These are phyloP conservation scores for Lactifluus pinguis DNA, from an alignment of 768 basidiomycete genomes.

Conservation along the genomic window DNA sequence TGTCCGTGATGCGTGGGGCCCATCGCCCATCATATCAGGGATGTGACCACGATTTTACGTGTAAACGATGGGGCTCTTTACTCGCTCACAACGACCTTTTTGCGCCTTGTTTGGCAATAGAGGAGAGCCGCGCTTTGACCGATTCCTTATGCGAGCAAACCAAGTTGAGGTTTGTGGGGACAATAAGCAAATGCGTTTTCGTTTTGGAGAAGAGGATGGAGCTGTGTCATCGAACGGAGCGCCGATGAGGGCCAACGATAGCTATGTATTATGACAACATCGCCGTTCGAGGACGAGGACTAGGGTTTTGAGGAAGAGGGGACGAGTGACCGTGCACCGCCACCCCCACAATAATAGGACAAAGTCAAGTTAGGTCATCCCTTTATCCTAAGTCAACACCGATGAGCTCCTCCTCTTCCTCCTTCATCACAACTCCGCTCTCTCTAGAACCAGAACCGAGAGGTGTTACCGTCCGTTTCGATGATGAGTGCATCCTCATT, in stretches of 20 bases:
- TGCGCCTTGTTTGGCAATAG: conserved; percentile 75
- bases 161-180: background rate
- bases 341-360: background rate
- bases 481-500: conserved; percentile 65
- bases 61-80: conserved; percentile 27
- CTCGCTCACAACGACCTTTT: conserved; percentile 81
- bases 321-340: background rate
- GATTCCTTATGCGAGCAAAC: conserved; percentile 49
- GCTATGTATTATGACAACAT: conserved; percentile 73
- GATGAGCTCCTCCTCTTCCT: background rate
- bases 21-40: background rate
- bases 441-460: conserved; percentile 17
- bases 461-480: conserved; percentile 48
- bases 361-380: background rate
- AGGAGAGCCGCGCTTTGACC: conserved; percentile 65
- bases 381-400: background rate
- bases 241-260: conserved; percentile 27
- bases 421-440: background rate
- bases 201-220: conserved; percentile 26
- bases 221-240: conserved; percentile 3
- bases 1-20: background rate
- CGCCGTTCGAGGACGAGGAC: conserved; percentile 35
- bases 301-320: conserved; percentile 23
- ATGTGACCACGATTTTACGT: conserved; percentile 1
- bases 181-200: conserved; percentile 22